Evolutionary conservation across 179 eudicot species (phyloP).

Genomic region (Actinidia arguta): DNA sequence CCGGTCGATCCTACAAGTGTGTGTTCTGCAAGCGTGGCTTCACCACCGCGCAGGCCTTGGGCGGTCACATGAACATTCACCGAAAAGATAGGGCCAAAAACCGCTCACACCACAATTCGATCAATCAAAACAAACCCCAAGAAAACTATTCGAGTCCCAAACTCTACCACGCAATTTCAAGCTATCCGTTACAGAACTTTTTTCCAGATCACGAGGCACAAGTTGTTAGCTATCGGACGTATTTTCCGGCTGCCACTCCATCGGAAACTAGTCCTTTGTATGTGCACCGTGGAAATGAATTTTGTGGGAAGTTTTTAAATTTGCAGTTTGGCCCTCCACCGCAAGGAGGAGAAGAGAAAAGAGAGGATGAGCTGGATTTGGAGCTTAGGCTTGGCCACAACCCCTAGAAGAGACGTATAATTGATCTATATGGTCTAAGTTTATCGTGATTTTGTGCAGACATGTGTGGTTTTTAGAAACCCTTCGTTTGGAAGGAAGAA

Average conservation of each 20-base stretch:
- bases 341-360: not conserved
- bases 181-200: not conserved
- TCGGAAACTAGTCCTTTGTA: not conserved
- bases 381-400: constrained; percentile 65
- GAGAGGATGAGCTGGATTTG: constrained; percentile 43
- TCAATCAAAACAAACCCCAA: not conserved
- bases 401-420: constrained; percentile 11
- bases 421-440: not conserved
- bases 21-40: constrained; percentile 71
- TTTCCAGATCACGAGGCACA: not conserved
- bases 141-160: not conserved
- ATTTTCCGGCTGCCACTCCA: constrained; percentile 17
- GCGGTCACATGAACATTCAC: constrained; percentile 73
- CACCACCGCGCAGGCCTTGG: constrained; percentile 71
- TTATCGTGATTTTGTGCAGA: not conserved
- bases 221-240: not conserved
- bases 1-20: constrained; percentile 56
- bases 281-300: constrained; percentile 4
- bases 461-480: no score
- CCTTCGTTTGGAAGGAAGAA: no score
- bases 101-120: not conserved
- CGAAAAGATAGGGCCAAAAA: constrained; percentile 49
- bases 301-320: constrained; percentile 8
- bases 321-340: constrained; percentile 8
- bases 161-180: not conserved